Conservation (phyloP, 2,329 filamentous ascomycete species). For the Amauroascus niger region DNA sequence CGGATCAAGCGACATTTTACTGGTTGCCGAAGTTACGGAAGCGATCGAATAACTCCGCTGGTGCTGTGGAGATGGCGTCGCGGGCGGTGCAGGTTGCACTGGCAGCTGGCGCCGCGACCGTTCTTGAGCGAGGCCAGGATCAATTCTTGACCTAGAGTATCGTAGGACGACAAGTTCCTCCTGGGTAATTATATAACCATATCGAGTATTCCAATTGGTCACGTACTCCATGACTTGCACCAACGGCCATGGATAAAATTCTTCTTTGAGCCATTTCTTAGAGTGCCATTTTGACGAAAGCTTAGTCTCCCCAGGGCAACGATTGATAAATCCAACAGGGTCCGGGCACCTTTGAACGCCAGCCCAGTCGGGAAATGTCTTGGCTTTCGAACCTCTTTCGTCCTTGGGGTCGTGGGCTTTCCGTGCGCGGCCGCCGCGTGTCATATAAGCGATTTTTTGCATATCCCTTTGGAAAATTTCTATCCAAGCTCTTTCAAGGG, state of each 20-base stretch:
- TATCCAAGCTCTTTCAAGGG: neutral
- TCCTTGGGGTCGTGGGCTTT: neutral
- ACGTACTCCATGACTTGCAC: conserved; percentile 3
- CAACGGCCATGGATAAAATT: neutral
- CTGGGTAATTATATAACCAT: conserved; percentile 13
- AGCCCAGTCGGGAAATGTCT: neutral
- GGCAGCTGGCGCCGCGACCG: neutral
- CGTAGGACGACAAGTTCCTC: conserved; percentile 12
- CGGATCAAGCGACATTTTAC: conserved; percentile 5
- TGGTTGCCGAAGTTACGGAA: neutral
- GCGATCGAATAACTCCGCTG: neutral
- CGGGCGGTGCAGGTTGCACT: neutral
- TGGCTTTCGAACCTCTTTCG: neutral
- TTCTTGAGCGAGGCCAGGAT: conserved; percentile 6
- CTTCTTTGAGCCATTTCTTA: neutral
- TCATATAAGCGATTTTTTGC: neutral
- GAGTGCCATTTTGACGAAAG: conserved; percentile 9
- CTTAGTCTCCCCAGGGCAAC: conserved; percentile 10
- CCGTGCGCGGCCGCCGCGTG: neutral
- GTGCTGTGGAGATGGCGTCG: too few relatives aligned
- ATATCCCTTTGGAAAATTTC: neutral
- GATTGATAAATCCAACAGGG: neutral
- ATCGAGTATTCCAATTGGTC: conserved; percentile 7
- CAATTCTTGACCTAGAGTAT: conserved; percentile 3
- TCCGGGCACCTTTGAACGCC: neutral